phyloP scores from a whole-genome alignment of 148 eudicot species.

The Oxyria digyna region DNA sequence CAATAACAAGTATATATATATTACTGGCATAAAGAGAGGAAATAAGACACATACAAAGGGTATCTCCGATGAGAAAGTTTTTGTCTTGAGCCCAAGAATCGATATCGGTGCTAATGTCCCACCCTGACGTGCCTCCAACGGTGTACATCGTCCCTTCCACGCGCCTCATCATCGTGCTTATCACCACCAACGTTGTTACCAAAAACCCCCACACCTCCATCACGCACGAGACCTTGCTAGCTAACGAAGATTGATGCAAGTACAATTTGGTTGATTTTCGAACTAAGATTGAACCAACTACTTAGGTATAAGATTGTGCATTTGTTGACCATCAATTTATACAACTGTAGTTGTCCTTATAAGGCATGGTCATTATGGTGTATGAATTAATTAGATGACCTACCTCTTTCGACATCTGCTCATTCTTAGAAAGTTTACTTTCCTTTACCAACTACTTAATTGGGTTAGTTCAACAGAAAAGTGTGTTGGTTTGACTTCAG shows the following conservation, averaged over 20 bases:
- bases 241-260: no score
- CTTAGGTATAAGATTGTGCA: no score
- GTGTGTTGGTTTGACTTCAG: not conserved
- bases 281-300: not conserved
- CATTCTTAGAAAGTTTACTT: not conserved
- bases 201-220: not conserved
- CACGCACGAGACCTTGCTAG: no score
- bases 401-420: not conserved
- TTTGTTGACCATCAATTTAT: not conserved
- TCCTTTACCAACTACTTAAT: not conserved
- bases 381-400: not conserved
- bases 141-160: slow-evolving; percentile 39
- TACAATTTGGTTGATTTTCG: not conserved
- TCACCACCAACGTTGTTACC: not conserved
- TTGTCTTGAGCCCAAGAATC: slow-evolving; percentile 58
- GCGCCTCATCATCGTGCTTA: not conserved
- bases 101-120: slow-evolving; percentile 86
- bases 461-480: not conserved
- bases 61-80: slow-evolving; percentile 57
- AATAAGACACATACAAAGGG: slow-evolving; percentile 40
- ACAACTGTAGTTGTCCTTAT: not conserved
- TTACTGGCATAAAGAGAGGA: no score
- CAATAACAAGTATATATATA: no score
- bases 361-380: not conserved
- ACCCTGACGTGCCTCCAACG: slow-evolving; percentile 69